Evolutionary conservation across 441 rosid species (phyloP).

Genomic region (Gossypium davidsonii): DNA sequence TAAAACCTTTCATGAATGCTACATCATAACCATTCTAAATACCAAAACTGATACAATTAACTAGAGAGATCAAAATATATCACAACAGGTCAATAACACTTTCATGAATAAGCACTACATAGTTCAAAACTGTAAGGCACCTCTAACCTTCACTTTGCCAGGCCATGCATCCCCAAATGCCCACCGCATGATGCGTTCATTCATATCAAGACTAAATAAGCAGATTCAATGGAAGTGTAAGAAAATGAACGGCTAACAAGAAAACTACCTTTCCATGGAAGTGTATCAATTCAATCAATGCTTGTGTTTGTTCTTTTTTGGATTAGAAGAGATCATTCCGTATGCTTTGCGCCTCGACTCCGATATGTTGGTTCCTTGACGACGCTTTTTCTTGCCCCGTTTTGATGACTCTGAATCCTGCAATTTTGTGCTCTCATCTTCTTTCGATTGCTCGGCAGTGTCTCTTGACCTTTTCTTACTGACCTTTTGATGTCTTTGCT

Average conservation of each 20-base stretch:
- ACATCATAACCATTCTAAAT: neutral
- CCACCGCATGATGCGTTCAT: neutral
- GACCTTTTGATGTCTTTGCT: slow-evolving; percentile 26
- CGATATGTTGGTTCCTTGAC: slow-evolving; percentile 43
- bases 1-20: neutral
- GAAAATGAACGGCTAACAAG: neutral
- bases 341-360: slow-evolving; percentile 52
- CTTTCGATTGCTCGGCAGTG: slow-evolving; percentile 20
- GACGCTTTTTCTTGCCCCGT: slow-evolving; percentile 54
- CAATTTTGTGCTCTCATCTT: slow-evolving; percentile 17
- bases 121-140: neutral
- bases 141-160: neutral
- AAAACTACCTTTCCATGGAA: neutral
- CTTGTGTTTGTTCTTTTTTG: slow-evolving; percentile 30
- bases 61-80: neutral
- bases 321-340: slow-evolving; percentile 38
- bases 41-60: neutral
- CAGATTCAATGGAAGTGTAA: neutral
- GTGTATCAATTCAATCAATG: slow-evolving; percentile 5
- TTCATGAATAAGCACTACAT: neutral
- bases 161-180: neutral
- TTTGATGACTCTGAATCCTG: slow-evolving; percentile 37
- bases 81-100: neutral
- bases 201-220: neutral
- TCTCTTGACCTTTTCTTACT: slow-evolving; percentile 33